phyloP scores from a whole-genome alignment of 257 asterid species.

The Prunella vulgaris region DNA sequence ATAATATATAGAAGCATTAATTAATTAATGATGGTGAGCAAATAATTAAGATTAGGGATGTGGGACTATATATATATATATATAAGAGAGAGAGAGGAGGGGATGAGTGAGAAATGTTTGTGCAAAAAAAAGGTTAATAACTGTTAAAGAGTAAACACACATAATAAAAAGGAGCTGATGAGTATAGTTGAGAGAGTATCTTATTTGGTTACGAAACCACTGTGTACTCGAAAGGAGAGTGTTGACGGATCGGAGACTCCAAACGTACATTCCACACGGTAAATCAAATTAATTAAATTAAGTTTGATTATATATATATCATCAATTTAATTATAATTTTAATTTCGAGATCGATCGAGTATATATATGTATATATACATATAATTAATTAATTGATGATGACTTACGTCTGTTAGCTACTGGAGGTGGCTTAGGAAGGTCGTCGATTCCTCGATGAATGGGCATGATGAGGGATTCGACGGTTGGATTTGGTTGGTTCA shows the following conservation, averaged over 20 bases:
- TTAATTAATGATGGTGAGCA: neutral
- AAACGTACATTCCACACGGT: slow-evolving; percentile 26
- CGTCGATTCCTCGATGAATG: too few species aligned
- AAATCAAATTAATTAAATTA: too few species aligned
- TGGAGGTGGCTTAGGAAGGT: slow-evolving; percentile 92
- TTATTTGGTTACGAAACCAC: slow-evolving; percentile 34
- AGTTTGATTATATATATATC: too few species aligned
- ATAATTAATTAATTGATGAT: neutral
- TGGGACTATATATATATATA: too few species aligned
- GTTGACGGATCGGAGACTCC: slow-evolving; percentile 29
- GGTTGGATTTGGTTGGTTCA: slow-evolving; percentile 65
- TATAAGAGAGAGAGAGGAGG: slow-evolving; percentile 17
- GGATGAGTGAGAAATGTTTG: slow-evolving; percentile 28
- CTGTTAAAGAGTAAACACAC: slow-evolving; percentile 40
- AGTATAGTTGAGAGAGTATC: too few species aligned
- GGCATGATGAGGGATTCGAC: slow-evolving; percentile 65
- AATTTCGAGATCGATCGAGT: neutral
- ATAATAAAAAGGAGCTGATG: too few species aligned
- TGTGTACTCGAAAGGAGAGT: slow-evolving; percentile 37
- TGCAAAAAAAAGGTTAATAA: slow-evolving; percentile 14
- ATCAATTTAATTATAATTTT: neutral
- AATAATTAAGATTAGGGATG: too few species aligned
- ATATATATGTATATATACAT: too few species aligned
- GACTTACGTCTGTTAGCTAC: slow-evolving; percentile 87
- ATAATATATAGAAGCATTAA: too few species aligned